Conservation (phyloP, 768 basidiomycete genomes). For the Macrocybe gigantea region DNA sequence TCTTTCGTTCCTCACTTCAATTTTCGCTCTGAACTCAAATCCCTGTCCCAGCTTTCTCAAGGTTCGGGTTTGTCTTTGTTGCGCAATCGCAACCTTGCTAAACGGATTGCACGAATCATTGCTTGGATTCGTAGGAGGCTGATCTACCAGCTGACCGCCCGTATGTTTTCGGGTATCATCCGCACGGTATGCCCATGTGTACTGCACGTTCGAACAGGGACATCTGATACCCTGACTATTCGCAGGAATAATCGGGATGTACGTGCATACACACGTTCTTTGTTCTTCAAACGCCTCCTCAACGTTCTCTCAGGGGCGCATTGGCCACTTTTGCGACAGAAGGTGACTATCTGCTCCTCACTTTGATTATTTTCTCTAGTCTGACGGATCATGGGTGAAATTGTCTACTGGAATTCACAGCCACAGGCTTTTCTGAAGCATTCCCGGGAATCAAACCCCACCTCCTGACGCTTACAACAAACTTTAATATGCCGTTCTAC, state of each 20-base stretch:
- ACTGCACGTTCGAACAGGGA: not conserved
- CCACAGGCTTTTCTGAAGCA: conserved; percentile 81
- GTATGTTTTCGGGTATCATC: conserved; percentile 98
- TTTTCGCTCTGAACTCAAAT: too few species aligned
- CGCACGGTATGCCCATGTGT: conserved; percentile 62
- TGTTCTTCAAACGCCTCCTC: not conserved
- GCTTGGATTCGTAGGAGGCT: conserved; percentile 52
- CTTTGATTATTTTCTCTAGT: conserved; percentile 2
- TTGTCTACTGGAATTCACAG: conserved; percentile 26
- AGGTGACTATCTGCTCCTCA: conserved; percentile 34
- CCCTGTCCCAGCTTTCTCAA: too few species aligned
- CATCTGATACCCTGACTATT: conserved; percentile 5
- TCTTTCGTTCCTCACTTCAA: not conserved
- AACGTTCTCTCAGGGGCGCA: conserved; percentile 61
- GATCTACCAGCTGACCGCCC: conserved; percentile 88
- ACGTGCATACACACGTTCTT: conserved; percentile 22
- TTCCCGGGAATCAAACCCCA: conserved; percentile 94
- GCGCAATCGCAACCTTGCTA: too few species aligned
- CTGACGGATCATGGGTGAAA: too few species aligned
- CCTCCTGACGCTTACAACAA: conserved; percentile 83
- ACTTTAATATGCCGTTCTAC: conserved; percentile 91
- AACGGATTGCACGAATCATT: too few species aligned
- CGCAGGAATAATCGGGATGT: conserved; percentile 96
- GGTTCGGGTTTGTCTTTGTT: too few species aligned
- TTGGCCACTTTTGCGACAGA: conserved; percentile 96